These are phyloP conservation scores for Alternaria brassicae DNA, from an alignment of 2,329 filamentous ascomycete genomes.

Conservation along the genomic window DNA sequence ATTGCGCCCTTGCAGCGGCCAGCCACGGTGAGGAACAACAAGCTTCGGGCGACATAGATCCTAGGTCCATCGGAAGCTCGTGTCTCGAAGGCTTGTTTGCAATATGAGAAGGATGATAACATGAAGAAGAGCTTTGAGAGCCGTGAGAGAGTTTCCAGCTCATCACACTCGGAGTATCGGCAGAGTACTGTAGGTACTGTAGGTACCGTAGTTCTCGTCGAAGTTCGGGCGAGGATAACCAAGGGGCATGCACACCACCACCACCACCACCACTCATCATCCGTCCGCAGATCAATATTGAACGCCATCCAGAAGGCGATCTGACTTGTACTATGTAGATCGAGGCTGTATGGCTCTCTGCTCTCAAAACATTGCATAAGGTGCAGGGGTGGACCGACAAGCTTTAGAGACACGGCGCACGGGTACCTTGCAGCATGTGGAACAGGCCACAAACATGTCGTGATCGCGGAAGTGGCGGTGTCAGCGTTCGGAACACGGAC, in stretches of 20 bases:
- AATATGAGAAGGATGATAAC: constrained; percentile 9
- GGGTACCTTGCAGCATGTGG: constrained; percentile 13
- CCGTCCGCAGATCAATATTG: constrained; percentile 1
- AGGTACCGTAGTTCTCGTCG: neutral
- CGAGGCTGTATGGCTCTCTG: neutral
- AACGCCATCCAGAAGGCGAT: neutral
- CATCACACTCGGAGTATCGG: neutral
- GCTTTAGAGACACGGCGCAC: constrained; percentile 3
- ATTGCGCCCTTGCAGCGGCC: constrained; percentile 12
- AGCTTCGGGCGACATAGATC: constrained; percentile 18
- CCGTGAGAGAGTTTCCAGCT: neutral
- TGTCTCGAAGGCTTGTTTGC: constrained; percentile 21
- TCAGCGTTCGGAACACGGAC: constrained; percentile 3
- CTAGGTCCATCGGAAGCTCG: constrained; percentile 7
- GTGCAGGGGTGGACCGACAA: neutral
- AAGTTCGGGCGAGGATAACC: neutral
- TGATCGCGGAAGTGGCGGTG: constrained; percentile 8
- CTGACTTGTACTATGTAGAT: neutral
- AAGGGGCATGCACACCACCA: neutral
- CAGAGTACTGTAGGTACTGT: no score
- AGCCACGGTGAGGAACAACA: constrained; percentile 27
- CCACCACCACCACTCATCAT: neutral
- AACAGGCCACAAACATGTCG: constrained; percentile 1
- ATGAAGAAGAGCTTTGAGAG: constrained; percentile 1
- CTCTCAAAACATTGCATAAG: neutral